Percentiles rank a stretch among this genome's conserved stretches.
These are phyloP conservation scores for Rhizopus sp. DNA, from an alignment of 371 early-diverging fungal genomes.

Conservation along the genomic window DNA sequence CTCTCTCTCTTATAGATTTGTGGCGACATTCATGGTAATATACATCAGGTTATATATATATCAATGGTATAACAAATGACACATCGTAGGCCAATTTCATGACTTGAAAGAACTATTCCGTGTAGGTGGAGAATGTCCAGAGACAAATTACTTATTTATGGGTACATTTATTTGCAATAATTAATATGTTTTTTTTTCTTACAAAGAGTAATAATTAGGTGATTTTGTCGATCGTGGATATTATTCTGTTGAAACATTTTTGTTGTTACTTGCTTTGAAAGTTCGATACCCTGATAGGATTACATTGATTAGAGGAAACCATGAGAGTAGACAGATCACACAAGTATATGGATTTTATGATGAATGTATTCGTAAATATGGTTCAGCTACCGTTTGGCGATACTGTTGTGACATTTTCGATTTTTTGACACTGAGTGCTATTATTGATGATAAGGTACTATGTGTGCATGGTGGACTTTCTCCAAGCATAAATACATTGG, in stretches of 20 bases:
- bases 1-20: constrained; percentile 71
- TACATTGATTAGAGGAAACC: constrained; percentile 98
- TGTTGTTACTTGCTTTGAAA: constrained; percentile 97
- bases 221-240: constrained; percentile 99
- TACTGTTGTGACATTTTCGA: constrained; percentile 99
- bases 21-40: constrained; percentile 94
- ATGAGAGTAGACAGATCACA: constrained; percentile 97
- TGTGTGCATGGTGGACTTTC: constrained; percentile 99
- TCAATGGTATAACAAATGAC: background rate
- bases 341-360: constrained; percentile 99
- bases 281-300: constrained; percentile 95
- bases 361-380: constrained; percentile 97
- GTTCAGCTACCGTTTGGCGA: constrained; percentile 96
- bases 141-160: constrained; percentile 98
- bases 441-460: constrained; percentile 92
- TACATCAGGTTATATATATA: no score
- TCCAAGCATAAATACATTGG: constrained; percentile 93
- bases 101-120: constrained; percentile 95
- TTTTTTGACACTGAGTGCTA: constrained; percentile 92
- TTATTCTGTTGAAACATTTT: constrained; percentile 98
- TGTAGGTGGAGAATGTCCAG: constrained; percentile 96
- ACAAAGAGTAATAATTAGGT: constrained; percentile 54
- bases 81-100: constrained; percentile 83
- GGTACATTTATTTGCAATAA: constrained; percentile 55
- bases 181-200: no score